Evolutionary conservation across 2,329 filamentous ascomycete genomes (phyloP).

Genomic region (Phyllosticta capitalensis): DNA sequence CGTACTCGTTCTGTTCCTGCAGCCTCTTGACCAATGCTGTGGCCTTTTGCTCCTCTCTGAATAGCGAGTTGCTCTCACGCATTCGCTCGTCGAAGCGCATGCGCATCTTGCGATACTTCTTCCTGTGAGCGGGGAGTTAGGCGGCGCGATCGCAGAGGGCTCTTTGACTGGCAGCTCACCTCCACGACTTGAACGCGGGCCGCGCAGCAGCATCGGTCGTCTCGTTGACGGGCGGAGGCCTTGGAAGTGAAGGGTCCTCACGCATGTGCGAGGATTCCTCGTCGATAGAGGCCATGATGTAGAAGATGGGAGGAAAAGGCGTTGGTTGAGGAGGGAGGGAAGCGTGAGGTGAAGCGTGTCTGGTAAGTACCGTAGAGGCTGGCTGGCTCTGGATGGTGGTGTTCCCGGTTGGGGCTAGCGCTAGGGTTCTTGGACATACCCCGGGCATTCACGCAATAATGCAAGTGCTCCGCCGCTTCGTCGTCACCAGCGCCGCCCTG

Average conservation of each 20-base stretch:
- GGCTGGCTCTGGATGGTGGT: no score
- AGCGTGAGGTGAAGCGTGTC: not conserved
- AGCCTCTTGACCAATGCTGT: conserved; percentile 72
- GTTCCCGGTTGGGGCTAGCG: no score
- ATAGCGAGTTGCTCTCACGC: conserved; percentile 72
- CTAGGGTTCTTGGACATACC: not conserved
- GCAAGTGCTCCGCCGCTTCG: not conserved
- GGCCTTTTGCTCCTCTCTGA: conserved; percentile 71
- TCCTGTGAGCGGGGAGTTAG: conserved; percentile 34
- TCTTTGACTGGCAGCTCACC: not conserved
- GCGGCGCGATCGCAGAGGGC: not conserved
- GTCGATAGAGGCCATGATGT: conserved; percentile 5
- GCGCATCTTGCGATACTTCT: conserved; percentile 93
- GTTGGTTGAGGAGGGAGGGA: not conserved
- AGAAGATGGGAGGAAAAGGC: not conserved
- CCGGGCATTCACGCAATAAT: not conserved
- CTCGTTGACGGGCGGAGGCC: conserved; percentile 1
- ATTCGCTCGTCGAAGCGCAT: conserved; percentile 67
- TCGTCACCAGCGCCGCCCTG: not conserved
- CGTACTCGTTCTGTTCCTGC: conserved; percentile 86
- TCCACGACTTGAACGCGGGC: conserved; percentile 8
- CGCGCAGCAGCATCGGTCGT: not conserved
- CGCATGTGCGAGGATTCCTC: not conserved
- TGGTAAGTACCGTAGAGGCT: not conserved
- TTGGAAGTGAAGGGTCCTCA: not conserved